These are phyloP conservation scores for Zymoseptoria passerinii DNA, from an alignment of 2,329 filamentous ascomycete species.

Conservation along the genomic window DNA sequence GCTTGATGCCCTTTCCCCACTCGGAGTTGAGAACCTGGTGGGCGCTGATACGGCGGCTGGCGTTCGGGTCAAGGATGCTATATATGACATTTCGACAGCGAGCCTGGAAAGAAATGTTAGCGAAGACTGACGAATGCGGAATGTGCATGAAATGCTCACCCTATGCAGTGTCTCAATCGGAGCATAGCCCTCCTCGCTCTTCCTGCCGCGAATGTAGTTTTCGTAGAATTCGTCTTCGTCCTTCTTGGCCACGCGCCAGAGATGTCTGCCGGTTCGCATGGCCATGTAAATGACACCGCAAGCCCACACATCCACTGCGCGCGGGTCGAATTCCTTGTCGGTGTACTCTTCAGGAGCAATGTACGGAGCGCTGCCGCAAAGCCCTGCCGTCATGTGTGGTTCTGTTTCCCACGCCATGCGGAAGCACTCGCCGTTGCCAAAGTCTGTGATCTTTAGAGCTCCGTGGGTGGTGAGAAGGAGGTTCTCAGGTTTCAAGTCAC, in stretches of 20 bases:
- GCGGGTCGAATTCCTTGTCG: slow-evolving; percentile 90
- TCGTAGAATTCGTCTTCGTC: slow-evolving; percentile 97
- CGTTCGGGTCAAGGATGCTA: slow-evolving; percentile 93
- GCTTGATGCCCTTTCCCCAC: slow-evolving; percentile 95
- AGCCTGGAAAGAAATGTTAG: slow-evolving; percentile 50
- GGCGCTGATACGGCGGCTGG: slow-evolving; percentile 82
- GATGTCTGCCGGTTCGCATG: slow-evolving; percentile 89
- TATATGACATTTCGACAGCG: slow-evolving; percentile 98
- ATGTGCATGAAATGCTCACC: slow-evolving; percentile 50
- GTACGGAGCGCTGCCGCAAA: slow-evolving; percentile 94
- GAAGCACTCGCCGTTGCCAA: slow-evolving; percentile 98
- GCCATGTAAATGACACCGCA: slow-evolving; percentile 99
- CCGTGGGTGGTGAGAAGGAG: slow-evolving; percentile 87
- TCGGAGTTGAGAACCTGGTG: slow-evolving; percentile 96
- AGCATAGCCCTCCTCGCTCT: slow-evolving; percentile 90
- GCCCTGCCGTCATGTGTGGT: slow-evolving; percentile 92
- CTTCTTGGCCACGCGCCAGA: slow-evolving; percentile 95
- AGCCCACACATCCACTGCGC: slow-evolving; percentile 97
- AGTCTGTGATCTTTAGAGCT: slow-evolving; percentile 94
- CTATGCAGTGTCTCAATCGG: slow-evolving; percentile 92
- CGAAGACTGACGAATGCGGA: not conserved
- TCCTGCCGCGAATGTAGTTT: slow-evolving; percentile 83
- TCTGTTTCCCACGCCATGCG: slow-evolving; percentile 99
- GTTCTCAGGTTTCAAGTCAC: slow-evolving; percentile 95
- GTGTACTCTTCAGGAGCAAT: slow-evolving; percentile 95